Conservation (phyloP, 306 rosid species). For the Prinsepia uniflora region DNA sequence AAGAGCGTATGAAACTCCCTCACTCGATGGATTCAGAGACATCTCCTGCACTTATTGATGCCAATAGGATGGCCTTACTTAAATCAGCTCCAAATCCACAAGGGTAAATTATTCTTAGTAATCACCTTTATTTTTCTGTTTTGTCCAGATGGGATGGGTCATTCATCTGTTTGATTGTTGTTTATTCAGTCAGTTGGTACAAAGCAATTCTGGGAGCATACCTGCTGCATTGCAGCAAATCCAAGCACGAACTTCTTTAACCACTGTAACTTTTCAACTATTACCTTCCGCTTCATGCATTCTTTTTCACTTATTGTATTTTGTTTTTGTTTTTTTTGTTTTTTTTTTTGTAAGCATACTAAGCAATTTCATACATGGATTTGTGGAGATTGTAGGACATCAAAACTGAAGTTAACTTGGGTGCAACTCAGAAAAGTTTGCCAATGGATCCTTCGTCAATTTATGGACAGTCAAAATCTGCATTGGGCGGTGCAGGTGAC, state of each 20-base stretch:
- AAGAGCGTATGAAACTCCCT: constrained; percentile 81
- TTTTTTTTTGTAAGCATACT: constrained; percentile 17
- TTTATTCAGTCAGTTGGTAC: constrained; percentile 76
- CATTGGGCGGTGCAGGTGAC: constrained; percentile 71
- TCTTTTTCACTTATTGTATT: constrained; percentile 6
- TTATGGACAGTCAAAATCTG: constrained; percentile 88
- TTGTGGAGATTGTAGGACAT: constrained; percentile 51
- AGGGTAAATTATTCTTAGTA: constrained; percentile 42
- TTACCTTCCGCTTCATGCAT: constrained; percentile 16
- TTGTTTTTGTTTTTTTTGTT: constrained; percentile 18
- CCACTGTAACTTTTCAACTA: constrained; percentile 44
- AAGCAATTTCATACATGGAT: constrained; percentile 30
- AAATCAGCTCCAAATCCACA: constrained; percentile 70
- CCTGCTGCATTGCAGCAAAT: constrained; percentile 81
- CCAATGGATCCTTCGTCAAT: constrained; percentile 83
- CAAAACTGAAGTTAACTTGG: constrained; percentile 64
- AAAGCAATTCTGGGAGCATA: constrained; percentile 77
- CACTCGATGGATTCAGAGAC: constrained; percentile 71
- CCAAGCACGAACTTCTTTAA: constrained; percentile 67
- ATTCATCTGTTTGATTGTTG: constrained; percentile 20
- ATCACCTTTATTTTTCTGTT: background rate
- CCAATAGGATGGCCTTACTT: constrained; percentile 67
- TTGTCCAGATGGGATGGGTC: constrained; percentile 7
- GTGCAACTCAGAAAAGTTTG: constrained; percentile 68
- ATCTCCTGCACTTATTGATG: constrained; percentile 78